Evolutionary conservation across 257 asterid genomes (phyloP).

Genomic region (Anisodus acutangulus): DNA sequence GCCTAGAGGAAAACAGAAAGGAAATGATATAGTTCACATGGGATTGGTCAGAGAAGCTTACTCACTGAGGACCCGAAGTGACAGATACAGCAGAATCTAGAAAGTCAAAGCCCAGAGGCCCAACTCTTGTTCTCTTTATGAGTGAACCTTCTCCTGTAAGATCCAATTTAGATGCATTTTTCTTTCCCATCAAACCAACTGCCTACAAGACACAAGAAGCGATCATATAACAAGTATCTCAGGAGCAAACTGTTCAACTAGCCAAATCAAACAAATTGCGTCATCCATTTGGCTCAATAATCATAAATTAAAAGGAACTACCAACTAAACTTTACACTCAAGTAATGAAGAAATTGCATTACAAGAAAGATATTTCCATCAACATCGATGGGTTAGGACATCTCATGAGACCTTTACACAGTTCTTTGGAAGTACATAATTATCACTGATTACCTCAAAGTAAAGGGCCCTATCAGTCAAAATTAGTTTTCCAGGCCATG

Average conservation of each 20-base stretch:
- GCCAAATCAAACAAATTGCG: background rate
- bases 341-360: conserved; percentile 4
- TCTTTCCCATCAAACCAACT: conserved; percentile 63
- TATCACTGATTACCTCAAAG: conserved; percentile 72
- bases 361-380: background rate
- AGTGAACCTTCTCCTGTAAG: conserved; percentile 64
- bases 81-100: conserved; percentile 92
- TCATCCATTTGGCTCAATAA: conserved; percentile 7
- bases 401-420: background rate
- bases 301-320: conserved; percentile 17
- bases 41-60: conserved; percentile 69
- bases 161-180: conserved; percentile 64
- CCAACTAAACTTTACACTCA: background rate
- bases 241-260: background rate
- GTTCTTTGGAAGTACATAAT: background rate
- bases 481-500: conserved; percentile 95
- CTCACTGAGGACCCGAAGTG: conserved; percentile 87
- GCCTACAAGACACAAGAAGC: conserved; percentile 50
- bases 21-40: background rate
- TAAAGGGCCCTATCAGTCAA: conserved; percentile 86
- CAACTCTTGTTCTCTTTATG: conserved; percentile 80
- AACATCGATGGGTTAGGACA: background rate
- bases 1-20: background rate
- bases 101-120: conserved; percentile 87
- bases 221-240: conserved; percentile 1